A percentile compares a stretch with the other conserved stretches of the same genome.
Evolutionary conservation across 441 rosid genomes (phyloP).

Genomic region (Sinapis alba): DNA sequence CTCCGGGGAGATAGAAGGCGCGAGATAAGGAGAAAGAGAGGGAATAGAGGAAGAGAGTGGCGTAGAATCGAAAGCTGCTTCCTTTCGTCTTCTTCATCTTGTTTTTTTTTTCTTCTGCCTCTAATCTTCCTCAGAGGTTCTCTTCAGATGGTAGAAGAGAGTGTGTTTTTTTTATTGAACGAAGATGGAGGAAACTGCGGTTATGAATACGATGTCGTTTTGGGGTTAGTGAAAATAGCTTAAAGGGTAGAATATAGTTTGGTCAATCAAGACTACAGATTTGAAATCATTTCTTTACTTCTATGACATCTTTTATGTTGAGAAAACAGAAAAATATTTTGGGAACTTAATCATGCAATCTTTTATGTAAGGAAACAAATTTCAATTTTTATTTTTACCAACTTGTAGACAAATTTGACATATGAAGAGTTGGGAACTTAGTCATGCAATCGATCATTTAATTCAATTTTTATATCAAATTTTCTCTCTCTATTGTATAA

Average conservation of each 20-base stretch:
- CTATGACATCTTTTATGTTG: background rate
- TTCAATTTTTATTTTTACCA: background rate
- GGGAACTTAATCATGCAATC: constrained; percentile 16
- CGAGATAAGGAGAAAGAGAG: constrained; percentile 50
- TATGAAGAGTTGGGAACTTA: background rate
- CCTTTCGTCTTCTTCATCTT: constrained; percentile 34
- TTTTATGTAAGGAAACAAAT: background rate
- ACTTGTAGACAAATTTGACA: background rate
- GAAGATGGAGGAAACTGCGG: background rate
- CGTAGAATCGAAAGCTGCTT: constrained; percentile 43
- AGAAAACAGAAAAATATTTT: background rate
- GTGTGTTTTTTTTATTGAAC: background rate
- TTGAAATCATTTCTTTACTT: constrained; percentile 1
- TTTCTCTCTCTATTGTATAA: too few relatives aligned
- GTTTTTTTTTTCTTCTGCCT: constrained; percentile 16
- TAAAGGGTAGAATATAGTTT: background rate
- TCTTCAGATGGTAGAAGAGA: constrained; percentile 31
- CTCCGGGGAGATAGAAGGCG: constrained; percentile 91
- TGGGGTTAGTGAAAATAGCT: background rate
- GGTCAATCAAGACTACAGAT: background rate
- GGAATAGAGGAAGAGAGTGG: constrained; percentile 43
- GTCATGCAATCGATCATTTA: too few relatives aligned
- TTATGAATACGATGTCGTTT: background rate
- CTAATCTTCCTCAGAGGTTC: background rate
- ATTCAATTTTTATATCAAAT: too few relatives aligned